A percentile compares a stretch with the other conserved stretches of the same genome.
phyloP scores from a whole-genome alignment of 2,329 filamentous ascomycete species.

The Hypoxylon sp. region DNA sequence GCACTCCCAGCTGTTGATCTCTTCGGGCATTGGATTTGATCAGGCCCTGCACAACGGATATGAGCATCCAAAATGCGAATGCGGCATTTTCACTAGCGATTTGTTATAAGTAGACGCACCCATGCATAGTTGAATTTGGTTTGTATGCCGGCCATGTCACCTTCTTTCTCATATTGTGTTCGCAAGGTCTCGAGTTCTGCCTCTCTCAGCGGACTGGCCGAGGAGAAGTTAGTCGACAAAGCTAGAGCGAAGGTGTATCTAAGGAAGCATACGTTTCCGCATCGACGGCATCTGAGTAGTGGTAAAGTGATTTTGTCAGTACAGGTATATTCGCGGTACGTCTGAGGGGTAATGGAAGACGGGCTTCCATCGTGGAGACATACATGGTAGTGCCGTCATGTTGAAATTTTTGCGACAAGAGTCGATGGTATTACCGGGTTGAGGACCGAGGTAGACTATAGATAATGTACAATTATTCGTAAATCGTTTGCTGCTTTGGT shows the following conservation, averaged over 20 bases:
- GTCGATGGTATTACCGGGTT: not conserved
- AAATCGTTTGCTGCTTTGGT: not conserved
- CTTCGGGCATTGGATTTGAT: conserved; percentile 87
- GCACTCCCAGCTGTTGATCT: conserved; percentile 94
- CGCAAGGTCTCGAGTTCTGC: conserved; percentile 93
- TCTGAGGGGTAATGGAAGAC: not conserved
- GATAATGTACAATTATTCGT: not conserved
- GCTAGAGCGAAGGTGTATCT: not conserved
- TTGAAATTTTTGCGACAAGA: conserved; percentile 11
- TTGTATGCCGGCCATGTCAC: conserved; percentile 94
- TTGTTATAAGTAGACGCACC: conserved; percentile 62
- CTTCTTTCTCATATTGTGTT: conserved; percentile 95
- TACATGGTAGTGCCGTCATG: conserved; percentile 47
- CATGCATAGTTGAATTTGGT: conserved; percentile 99
- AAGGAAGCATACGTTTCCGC: conserved; percentile 78
- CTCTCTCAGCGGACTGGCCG: conserved; percentile 79
- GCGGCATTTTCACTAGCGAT: not conserved
- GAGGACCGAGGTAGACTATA: not conserved
- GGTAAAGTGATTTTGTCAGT: conserved; percentile 11
- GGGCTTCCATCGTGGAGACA: not conserved
- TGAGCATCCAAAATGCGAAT: conserved; percentile 1
- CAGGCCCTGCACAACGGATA: conserved; percentile 70
- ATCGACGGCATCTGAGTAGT: conserved; percentile 84
- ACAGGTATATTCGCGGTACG: not conserved
- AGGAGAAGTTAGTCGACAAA: conserved; percentile 26